Conservation (phyloP, 495 filamentous ascomycete species). For the Delitschia confertaspora region DNA sequence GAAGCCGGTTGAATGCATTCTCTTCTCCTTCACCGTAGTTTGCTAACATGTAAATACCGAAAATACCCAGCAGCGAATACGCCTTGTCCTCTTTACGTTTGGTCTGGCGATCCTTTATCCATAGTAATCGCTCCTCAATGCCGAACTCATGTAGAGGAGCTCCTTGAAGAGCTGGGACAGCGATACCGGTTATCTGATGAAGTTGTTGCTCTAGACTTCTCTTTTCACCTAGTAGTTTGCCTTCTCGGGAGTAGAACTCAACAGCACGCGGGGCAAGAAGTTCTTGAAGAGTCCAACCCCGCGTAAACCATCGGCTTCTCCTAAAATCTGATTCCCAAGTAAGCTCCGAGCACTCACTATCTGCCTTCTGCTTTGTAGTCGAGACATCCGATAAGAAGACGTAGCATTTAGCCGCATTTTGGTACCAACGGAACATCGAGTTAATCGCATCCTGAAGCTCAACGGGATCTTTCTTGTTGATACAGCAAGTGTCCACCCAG, state of each 20-base stretch:
- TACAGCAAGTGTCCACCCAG: constrained; percentile 20
- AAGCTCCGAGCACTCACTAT: neutral
- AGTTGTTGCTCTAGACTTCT: constrained; percentile 1
- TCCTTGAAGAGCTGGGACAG: constrained; percentile 13
- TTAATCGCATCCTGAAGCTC: constrained; percentile 16
- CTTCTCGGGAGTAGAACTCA: constrained; percentile 8
- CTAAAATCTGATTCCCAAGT: constrained; percentile 2
- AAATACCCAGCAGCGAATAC: constrained; percentile 9
- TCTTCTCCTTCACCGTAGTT: constrained; percentile 6
- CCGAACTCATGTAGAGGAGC: constrained; percentile 5
- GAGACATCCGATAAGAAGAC: constrained; percentile 10
- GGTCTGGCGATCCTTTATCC: constrained; percentile 10
- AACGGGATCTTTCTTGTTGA: constrained; percentile 9
- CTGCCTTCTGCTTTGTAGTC: neutral
- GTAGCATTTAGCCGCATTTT: constrained; percentile 6
- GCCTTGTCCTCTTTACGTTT: constrained; percentile 9
- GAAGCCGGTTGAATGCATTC: constrained; percentile 5
- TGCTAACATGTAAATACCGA: constrained; percentile 2
- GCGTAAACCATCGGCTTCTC: constrained; percentile 8
- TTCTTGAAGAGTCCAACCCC: too few relatives aligned
- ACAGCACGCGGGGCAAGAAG: constrained; percentile 7
- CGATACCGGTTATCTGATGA: constrained; percentile 8
- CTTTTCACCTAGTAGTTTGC: constrained; percentile 8
- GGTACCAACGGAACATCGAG: constrained; percentile 21
- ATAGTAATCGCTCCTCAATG: constrained; percentile 7